Evolutionary conservation across 2,329 filamentous ascomycete genomes (phyloP), one percentile per base, ranked within the genome.

Genomic region (Trichoderma simmonsii): DNA sequence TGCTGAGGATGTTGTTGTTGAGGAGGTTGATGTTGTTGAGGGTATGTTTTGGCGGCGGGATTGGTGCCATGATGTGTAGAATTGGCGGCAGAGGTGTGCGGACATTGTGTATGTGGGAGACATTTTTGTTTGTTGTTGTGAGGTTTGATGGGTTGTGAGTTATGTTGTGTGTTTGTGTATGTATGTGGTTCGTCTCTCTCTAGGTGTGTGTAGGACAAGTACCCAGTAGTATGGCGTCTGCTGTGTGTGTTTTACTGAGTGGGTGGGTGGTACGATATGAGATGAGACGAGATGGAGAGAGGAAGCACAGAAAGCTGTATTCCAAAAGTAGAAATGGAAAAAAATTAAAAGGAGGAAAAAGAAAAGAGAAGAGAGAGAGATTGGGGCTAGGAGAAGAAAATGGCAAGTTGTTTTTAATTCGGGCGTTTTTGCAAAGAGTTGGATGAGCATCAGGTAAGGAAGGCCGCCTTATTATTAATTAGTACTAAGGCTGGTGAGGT

Each of bases 31-130:
- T 51, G 57, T 12, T 51, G 57, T 6, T 21, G 56, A 60, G 36
- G 73, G 71, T 18, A 26, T 18, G 60, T 80, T 80, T 32, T 81
- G 78, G 74, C 85, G 83, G 74, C 83, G 83, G 60, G 83, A 80
- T 77, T 88, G 85, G 74, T 84, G 84, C 86, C 87, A 89, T n/a
- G 87, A 89, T 66, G 85, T 82, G 82, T 85, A 87, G 81, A 89
- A 86, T 76, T 89, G 83, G 80, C 87, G 88, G 86, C 86, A 87
- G 79, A 89, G 81, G 76, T 89, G 87, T 76, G 87, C 86, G 18
- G 87, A 88, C 84, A 89, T 88, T 74, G 87, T 89, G 81, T 89
- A 87, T 48, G 87, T 88, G 65, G 86, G 87, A 70, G 86, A 84
- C 87, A 89, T 89, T 82, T 74, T 56, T 32, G 57, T 61, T 36